Evolutionary conservation across 108 stramenopile species (phyloP), one percentile per base, ranked within the genome.

Genomic region (Seminavis robusta): DNA sequence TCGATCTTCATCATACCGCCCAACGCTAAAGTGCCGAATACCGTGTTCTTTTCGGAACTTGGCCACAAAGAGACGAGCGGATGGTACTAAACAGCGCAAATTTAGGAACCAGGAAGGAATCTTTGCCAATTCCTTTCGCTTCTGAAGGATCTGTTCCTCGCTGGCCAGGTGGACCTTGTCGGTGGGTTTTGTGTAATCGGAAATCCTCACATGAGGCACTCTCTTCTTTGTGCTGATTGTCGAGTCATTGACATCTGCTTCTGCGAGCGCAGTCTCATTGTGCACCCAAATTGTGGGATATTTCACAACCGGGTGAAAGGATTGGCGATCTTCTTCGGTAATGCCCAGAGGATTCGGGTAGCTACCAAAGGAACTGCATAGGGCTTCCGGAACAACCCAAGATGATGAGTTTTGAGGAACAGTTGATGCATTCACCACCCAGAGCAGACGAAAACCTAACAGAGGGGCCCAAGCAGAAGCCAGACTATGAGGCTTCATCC

Each of bases 1-100:
- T 36, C 90, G 71, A 74, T 88, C 73, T 56, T 92, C 90, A 37
- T 92, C 90, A 42, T 83, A 92, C 34, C 75, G 56, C 20, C 90
- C 90, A 32, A 92, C 63, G 11, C 24, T 43, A 11, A n/a, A 6
- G 4, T 6, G 23, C 20, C 20, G n/a, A 5, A 21, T 6, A 16
- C 42, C 15, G 17, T 16, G 6, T 43, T n/a, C 9, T 16, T 43
- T 21, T 21, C 17, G 20, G 23, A 43, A 6, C 6, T 11, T 6
- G 5, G 6, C 42, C 17, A 43, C 10, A n/a, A n/a, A n/a, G n/a
- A n/a, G n/a, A n/a, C n/a, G n/a, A n/a, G n/a, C n/a, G n/a, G n/a
- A n/a, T n/a, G n/a, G n/a, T n/a, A n/a, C n/a, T n/a, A n/a, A n/a
- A n/a, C n/a, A n/a, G n/a, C n/a, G n/a, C n/a, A n/a, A n/a, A n/a